Evolutionary conservation across 2,329 filamentous ascomycete genomes (phyloP), one percentile per base, ranked within the genome.

Genomic region (Aspergillus chevalieri): DNA sequence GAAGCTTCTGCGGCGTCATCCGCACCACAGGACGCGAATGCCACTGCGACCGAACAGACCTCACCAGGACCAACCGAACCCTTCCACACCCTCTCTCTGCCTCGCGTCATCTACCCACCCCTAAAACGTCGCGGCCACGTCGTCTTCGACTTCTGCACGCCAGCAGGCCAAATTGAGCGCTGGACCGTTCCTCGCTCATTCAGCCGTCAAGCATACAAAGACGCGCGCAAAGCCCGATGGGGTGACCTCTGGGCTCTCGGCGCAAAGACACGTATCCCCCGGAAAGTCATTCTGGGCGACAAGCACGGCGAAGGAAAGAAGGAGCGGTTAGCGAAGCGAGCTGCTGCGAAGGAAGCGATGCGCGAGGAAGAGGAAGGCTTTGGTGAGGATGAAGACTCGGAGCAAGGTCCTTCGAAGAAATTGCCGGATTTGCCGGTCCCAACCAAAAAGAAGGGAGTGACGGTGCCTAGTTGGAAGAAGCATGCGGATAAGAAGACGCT

Each of bases 211-310:
- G 90, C 90, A 1, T 97, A 92, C 72, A 89, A 87, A 60, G 93
- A 97, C 65, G 93, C 93, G 33, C 83, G 93, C 53, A 98, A 98
- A 72, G 81, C 86, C 0, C 74, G 74, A 47, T 97, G 92, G 93
- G 93, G 93, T 36, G 93, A 97, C 66, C 76, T 97, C 8, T 98
- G 93, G 93, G 90, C 92, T 0, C 76, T 97, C 0, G 93, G 93
- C 0, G 92, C 91, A 19, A 97, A 97, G 77, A 94, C 89, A 0
- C 79, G 89, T 10, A 79, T 86, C 3, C 64, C 70, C 2, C 75
- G 87, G 43, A 75, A 73, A 12, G 72, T 87, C 41, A 80, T 83
- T 6, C 69, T 86, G 3, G 87, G 87, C 3, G 65, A 63, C 47
- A 67, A 60, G 60, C 67, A 59, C 52, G 73, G 68, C 53, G 71